phyloP scores from a whole-genome alignment of 169 alveolate genomes.

The Eimeria praecox region DNA sequence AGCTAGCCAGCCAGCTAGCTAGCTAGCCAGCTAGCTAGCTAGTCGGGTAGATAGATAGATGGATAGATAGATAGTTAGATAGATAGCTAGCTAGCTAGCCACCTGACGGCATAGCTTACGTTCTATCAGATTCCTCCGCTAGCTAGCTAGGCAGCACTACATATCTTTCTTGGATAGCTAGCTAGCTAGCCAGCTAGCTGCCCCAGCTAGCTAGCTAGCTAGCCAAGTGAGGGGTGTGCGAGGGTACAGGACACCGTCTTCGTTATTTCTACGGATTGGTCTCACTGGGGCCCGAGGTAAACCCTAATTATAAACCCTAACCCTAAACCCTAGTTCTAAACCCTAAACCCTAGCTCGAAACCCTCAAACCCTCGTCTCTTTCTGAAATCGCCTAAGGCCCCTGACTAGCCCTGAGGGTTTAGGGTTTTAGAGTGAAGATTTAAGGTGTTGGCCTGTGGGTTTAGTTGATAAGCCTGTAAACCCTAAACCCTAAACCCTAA shows the following conservation, averaged over 20 bases:
- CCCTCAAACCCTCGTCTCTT: neutral
- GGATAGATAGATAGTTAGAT: neutral
- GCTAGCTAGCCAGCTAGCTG: neutral
- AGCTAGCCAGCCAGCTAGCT: neutral
- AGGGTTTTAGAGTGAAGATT: neutral
- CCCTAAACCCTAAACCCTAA: slow-evolving; percentile 28
- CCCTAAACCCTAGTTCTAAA: slow-evolving; percentile 7
- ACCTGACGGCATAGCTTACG: neutral
- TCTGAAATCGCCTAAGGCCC: neutral
- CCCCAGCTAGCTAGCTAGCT: neutral
- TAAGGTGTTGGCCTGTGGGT: neutral
- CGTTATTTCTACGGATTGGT: slow-evolving; percentile 10
- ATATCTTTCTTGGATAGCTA: neutral
- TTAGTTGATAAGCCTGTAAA: neutral
- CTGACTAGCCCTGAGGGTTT: neutral
- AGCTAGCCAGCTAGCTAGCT: neutral
- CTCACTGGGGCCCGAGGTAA: slow-evolving; percentile 48
- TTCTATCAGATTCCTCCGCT: neutral
- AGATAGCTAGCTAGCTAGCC: neutral
- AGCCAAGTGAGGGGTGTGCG: neutral
- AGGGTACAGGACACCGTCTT: slow-evolving; percentile 19
- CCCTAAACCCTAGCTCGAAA: slow-evolving; percentile 13
- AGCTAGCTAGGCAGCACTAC: neutral
- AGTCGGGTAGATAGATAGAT: neutral
- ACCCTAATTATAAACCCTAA: too few relatives aligned